Evolutionary conservation across 2,329 filamentous ascomycete genomes (phyloP).

Genomic region (Aspergillus sp.): DNA sequence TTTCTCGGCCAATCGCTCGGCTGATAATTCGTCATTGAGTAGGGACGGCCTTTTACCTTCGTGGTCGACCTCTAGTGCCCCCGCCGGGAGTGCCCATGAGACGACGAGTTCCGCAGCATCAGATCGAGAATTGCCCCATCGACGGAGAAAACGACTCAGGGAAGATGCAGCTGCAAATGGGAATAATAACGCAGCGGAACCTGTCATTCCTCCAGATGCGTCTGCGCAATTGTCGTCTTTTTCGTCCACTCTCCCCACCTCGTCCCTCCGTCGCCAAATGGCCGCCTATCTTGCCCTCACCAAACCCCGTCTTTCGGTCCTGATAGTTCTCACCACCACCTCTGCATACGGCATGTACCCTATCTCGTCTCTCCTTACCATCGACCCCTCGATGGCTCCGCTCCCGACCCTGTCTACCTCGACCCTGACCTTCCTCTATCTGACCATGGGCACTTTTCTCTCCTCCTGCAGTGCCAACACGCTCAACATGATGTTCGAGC

Average conservation of each 20-base stretch:
- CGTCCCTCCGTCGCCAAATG: conserved; percentile 56
- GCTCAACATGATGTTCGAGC: conserved; percentile 96
- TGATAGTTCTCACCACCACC: conserved; percentile 85
- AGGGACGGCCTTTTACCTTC: conserved; percentile 21
- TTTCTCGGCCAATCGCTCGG: conserved; percentile 30
- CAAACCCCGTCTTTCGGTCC: conserved; percentile 87
- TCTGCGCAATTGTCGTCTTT: conserved; percentile 52
- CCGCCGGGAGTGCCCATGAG: neutral
- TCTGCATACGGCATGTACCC: conserved; percentile 89
- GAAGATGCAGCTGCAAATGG: conserved; percentile 13
- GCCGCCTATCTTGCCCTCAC: conserved; percentile 81
- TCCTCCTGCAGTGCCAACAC: conserved; percentile 89
- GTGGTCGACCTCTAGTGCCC: conserved; percentile 16
- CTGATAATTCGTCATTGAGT: conserved; percentile 7
- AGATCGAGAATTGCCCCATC: conserved; percentile 30
- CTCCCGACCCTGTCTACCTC: conserved; percentile 59
- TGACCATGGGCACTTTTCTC: conserved; percentile 80
- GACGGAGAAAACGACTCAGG: conserved; percentile 38
- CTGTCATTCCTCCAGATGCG: conserved; percentile 49
- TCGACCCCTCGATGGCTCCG: conserved; percentile 59
- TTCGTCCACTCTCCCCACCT: conserved; percentile 48
- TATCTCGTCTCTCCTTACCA: conserved; percentile 74
- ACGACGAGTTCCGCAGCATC: conserved; percentile 9
- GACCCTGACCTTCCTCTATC: conserved; percentile 82
- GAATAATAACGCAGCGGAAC: conserved; percentile 16